Percentiles rank a stretch among this genome's conserved stretches.
Conservation (phyloP, 2,329 filamentous ascomycete species). For the Fusarium sp. region DNA sequence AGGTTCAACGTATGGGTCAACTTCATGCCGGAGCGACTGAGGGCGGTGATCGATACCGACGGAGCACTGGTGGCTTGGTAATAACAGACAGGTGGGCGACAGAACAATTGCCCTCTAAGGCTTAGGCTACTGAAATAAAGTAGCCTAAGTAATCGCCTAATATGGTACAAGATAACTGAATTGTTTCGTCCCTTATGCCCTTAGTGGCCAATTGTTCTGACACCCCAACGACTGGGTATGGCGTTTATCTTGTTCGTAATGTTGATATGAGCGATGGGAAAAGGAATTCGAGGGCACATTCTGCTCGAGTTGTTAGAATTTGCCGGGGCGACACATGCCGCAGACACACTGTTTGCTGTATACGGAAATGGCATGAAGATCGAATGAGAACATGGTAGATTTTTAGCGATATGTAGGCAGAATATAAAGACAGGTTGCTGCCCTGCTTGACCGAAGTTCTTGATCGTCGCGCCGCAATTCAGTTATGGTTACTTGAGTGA, state of each 20-base stretch:
- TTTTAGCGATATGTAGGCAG: background rate
- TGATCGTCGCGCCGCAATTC: background rate
- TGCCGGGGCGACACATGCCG: background rate
- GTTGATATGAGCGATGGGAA: slow-evolving; percentile 22
- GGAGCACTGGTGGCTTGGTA: slow-evolving; percentile 52
- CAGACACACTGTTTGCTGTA: background rate
- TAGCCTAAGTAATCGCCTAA: too few species aligned
- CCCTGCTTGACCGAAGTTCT: background rate
- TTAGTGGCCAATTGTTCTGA: background rate
- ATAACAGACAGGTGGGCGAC: slow-evolving; percentile 2
- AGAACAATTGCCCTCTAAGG: background rate
- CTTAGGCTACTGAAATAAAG: background rate
- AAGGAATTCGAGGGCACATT: background rate
- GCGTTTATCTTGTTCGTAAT: slow-evolving; percentile 22
- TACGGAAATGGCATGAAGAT: background rate
- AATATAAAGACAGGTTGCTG: background rate
- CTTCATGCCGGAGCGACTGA: slow-evolving; percentile 52
- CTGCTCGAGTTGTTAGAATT: background rate
- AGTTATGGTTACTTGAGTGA: background rate
- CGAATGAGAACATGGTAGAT: background rate
- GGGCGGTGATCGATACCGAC: slow-evolving; percentile 49
- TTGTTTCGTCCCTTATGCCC: background rate
- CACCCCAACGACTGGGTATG: background rate
- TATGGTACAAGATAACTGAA: too few species aligned
- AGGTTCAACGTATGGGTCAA: slow-evolving; percentile 54